Evolutionary conservation across 768 basidiomycete genomes (phyloP).

Genomic region (Suillus paluster): DNA sequence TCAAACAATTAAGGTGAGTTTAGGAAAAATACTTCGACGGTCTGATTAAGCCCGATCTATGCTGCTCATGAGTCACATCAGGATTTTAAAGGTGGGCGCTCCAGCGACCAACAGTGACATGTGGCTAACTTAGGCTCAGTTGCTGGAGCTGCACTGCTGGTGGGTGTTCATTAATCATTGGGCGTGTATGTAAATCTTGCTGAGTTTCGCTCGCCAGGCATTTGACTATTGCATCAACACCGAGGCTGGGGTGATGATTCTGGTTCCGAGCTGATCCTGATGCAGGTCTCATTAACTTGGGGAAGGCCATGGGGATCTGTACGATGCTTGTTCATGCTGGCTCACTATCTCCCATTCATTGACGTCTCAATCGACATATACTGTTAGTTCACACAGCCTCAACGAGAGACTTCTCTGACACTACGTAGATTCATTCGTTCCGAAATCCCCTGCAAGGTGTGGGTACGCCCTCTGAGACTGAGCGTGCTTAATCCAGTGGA

Average conservation of each 20-base stretch:
- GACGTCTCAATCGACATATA: neutral
- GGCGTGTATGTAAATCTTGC: neutral
- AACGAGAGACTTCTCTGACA: neutral
- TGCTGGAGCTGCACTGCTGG: neutral
- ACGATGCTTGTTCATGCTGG: neutral
- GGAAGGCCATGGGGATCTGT: neutral
- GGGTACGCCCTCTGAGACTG: neutral
- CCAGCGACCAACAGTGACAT: neutral
- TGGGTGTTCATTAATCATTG: neutral
- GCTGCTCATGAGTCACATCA: neutral
- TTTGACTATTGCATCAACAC: neutral
- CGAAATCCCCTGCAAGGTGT: too few species aligned
- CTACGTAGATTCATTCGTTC: neutral
- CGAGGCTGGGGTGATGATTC: neutral
- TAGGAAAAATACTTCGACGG: neutral
- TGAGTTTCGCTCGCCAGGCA: neutral
- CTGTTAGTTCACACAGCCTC: neutral
- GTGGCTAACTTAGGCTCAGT: neutral
- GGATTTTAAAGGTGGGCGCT: neutral
- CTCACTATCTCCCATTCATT: slow-evolving; percentile 1
- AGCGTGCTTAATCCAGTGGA: neutral
- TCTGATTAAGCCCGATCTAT: neutral
- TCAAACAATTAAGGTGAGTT: neutral
- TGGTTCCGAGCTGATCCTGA: neutral
- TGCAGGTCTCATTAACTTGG: neutral